Percentiles rank a stretch among this genome's conserved stretches.
Conservation (phyloP, 2,329 filamentous ascomycete genomes). For the Gyromitra esculenta region DNA sequence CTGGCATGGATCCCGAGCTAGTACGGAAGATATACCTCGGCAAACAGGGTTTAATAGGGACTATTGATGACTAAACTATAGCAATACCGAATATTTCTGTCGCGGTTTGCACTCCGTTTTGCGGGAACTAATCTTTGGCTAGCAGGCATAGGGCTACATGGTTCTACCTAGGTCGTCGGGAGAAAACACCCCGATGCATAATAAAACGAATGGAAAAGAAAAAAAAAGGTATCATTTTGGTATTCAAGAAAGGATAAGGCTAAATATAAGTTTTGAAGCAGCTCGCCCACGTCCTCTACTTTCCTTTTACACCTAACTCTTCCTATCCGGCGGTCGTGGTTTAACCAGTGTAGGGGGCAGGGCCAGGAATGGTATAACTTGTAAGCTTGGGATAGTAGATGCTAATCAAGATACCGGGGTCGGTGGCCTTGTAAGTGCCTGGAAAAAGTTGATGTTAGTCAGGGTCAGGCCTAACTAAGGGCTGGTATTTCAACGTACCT, state of each 20-base stretch:
- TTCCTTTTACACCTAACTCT: neutral
- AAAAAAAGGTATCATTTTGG: neutral
- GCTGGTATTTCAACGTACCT: constrained; percentile 50
- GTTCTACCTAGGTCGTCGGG: too few relatives aligned
- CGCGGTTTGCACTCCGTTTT: neutral
- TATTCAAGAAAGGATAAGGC: neutral
- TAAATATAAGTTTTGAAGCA: constrained; percentile 13
- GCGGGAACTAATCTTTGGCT: neutral
- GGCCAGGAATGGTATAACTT: constrained; percentile 54
- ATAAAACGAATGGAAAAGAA: neutral
- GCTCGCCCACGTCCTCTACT: too few relatives aligned
- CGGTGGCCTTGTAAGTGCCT: constrained; percentile 58
- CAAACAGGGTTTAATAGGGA: neutral
- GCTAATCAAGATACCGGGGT: constrained; percentile 57
- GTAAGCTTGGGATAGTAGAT: constrained; percentile 55
- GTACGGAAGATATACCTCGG: neutral
- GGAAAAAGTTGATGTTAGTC: neutral
- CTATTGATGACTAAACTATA: neutral
- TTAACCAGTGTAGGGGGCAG: constrained; percentile 51
- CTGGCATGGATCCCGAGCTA: neutral
- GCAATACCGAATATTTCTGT: neutral
- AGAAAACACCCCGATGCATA: neutral
- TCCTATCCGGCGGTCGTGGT: neutral
- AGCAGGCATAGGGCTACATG: neutral
- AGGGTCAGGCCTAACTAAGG: constrained; percentile 56